Percentiles rank a stretch among this genome's conserved stretches.
Evolutionary conservation across 805 yeast species (phyloP).

Genomic region (Tetrapisispora namnaoensis): DNA sequence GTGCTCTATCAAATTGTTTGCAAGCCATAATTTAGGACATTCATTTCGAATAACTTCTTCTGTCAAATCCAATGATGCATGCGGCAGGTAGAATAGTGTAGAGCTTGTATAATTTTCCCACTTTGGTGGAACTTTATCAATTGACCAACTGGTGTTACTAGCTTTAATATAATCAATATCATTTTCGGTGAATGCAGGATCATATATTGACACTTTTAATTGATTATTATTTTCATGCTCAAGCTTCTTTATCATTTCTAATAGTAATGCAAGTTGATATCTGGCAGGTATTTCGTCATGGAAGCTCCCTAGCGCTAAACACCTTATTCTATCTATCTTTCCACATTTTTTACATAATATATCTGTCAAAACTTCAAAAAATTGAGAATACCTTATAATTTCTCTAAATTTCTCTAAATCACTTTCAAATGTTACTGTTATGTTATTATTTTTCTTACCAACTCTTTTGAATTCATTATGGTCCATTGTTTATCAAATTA

Average conservation of each 20-base stretch:
- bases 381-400: conserved; percentile 18
- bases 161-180: conserved; percentile 34
- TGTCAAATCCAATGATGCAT: conserved; percentile 54
- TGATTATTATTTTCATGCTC: not conserved
- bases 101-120: conserved; percentile 12
- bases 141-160: conserved; percentile 22
- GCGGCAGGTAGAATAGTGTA: conserved; percentile 57
- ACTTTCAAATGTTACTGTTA: not conserved
- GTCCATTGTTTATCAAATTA: not conserved
- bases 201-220: conserved; percentile 42
- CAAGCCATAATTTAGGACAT: conserved; percentile 35
- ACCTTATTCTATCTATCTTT: conserved; percentile 35
- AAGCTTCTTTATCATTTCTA: conserved; percentile 29
- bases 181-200: conserved; percentile 46
- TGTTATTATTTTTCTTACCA: not conserved
- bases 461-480: not conserved
- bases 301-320: conserved; percentile 67
- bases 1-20: conserved; percentile 44
- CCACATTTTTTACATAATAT: conserved; percentile 8
- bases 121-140: conserved; percentile 16
- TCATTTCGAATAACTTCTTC: conserved; percentile 30
- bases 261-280: conserved; percentile 54
- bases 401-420: conserved; percentile 12
- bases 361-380: conserved; percentile 22
- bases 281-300: conserved; percentile 47